These are phyloP conservation scores for Lepiota venenata DNA, from an alignment of 768 basidiomycete species.

Conservation along the genomic window DNA sequence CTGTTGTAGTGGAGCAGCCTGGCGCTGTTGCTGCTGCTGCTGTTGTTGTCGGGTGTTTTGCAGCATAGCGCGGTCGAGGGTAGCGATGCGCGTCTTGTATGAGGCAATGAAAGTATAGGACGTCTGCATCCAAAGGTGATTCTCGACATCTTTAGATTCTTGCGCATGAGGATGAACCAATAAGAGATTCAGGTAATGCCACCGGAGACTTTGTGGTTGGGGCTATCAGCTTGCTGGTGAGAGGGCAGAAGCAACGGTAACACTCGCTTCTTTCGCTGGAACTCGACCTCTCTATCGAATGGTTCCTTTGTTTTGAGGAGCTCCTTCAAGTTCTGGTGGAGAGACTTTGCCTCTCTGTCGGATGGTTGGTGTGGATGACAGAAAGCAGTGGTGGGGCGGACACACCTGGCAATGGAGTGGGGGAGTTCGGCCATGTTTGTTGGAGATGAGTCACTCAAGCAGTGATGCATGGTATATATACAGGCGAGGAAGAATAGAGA, in stretches of 20 bases:
- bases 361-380: conserved; percentile 13
- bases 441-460: conserved; percentile 17
- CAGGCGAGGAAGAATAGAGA: conserved; percentile 9
- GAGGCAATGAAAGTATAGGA: conserved; percentile 80
- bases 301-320: conserved; percentile 70
- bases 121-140: conserved; percentile 90
- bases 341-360: conserved; percentile 72
- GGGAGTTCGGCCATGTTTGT: conserved; percentile 42
- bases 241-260: conserved; percentile 9
- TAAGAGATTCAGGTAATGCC: conserved; percentile 65
- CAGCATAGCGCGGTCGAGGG: conserved; percentile 58
- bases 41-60: conserved; percentile 33
- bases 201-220: conserved; percentile 51
- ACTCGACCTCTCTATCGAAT: conserved; percentile 85
- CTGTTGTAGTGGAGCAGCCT: conserved; percentile 15
- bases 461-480: conserved; percentile 25
- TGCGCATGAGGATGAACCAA: conserved; percentile 65
- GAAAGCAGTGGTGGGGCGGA: conserved; percentile 17
- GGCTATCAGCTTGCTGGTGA: conserved; percentile 12
- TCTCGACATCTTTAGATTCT: conserved; percentile 79
- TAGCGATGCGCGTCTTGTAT: conserved; percentile 74
- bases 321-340: conserved; percentile 74
- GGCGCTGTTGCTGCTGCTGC: conserved; percentile 29
- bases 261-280: conserved; percentile 80
- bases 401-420: conserved; percentile 40